Percentiles rank a stretch among this genome's conserved stretches.
These are phyloP conservation scores for Nicotiana sylvestris DNA, from an alignment of 257 asterid genomes.

Conservation along the genomic window DNA sequence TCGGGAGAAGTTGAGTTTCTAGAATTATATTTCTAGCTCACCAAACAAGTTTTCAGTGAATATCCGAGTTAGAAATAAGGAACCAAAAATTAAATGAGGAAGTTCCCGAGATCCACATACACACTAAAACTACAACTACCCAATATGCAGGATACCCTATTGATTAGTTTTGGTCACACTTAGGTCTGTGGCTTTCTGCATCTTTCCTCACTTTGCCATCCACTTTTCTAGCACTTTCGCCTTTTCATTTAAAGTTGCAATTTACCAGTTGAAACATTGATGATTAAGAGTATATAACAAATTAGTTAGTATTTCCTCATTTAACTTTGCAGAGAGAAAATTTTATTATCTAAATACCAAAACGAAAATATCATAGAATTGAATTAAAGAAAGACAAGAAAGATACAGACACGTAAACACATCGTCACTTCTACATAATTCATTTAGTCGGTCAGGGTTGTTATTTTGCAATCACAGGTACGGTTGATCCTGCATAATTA, in stretches of 20 bases:
- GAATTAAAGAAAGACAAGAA: too few species aligned
- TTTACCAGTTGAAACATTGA: not conserved
- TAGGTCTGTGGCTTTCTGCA: not conserved
- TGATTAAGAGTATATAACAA: not conserved
- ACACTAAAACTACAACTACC: not conserved
- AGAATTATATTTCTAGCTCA: not conserved
- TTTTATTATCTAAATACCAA: too few species aligned
- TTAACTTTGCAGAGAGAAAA: too few species aligned
- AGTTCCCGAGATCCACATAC: not conserved
- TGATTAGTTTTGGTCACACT: not conserved
- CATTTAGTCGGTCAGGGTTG: too few species aligned
- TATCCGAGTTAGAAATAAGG: not conserved
- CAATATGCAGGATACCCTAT: not conserved
- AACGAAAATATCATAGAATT: too few species aligned
- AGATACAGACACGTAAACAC: too few species aligned
- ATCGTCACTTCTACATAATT: too few species aligned
- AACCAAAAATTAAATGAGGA: not conserved
- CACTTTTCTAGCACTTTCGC: not conserved
- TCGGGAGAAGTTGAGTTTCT: not conserved
- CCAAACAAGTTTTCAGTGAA: too few species aligned
- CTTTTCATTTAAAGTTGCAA: not conserved
- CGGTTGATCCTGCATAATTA: too few species aligned
- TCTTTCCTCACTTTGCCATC: not conserved
- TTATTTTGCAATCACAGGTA: too few species aligned
- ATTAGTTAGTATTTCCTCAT: not conserved